A percentile compares a stretch with the other conserved stretches of the same genome.
These are phyloP conservation scores for Madurella fahalii DNA, from an alignment of 2,329 filamentous ascomycete genomes.

Conservation along the genomic window DNA sequence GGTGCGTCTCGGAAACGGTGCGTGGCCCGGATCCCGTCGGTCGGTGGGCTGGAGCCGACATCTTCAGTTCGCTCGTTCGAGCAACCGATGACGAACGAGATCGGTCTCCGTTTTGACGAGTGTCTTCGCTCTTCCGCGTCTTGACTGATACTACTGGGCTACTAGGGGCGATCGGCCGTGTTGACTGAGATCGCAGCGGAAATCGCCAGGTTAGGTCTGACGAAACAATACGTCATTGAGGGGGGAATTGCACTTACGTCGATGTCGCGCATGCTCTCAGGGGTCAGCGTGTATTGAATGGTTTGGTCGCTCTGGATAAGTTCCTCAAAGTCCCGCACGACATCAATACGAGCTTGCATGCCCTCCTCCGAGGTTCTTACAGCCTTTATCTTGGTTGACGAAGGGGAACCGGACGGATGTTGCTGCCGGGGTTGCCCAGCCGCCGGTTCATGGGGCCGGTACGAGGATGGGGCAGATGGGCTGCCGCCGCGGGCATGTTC, in stretches of 20 bases:
- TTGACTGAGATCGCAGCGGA: constrained; percentile 33
- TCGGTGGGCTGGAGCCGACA: constrained; percentile 32
- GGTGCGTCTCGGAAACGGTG: constrained; percentile 29
- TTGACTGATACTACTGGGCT: constrained; percentile 42
- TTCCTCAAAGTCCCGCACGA: constrained; percentile 69
- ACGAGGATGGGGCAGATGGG: constrained; percentile 32
- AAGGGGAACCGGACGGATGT: constrained; percentile 49
- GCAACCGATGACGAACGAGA: constrained; percentile 48
- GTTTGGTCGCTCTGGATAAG: constrained; percentile 79
- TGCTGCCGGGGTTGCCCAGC: constrained; percentile 31
- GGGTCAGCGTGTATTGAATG: constrained; percentile 77
- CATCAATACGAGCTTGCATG: constrained; percentile 43
- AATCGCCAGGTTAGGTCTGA: constrained; percentile 11
- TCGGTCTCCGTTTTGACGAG: constrained; percentile 36
- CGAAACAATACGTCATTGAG: not conserved
- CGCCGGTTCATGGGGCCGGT: constrained; percentile 15
- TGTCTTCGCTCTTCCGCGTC: constrained; percentile 46
- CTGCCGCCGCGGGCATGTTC: constrained; percentile 32
- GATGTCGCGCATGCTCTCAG: constrained; percentile 72
- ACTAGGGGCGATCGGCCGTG: constrained; percentile 36
- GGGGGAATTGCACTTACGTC: constrained; percentile 51
- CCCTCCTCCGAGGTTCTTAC: constrained; percentile 58
- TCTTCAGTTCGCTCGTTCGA: constrained; percentile 34
- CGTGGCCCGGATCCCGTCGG: constrained; percentile 37
- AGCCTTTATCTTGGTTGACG: constrained; percentile 49